Percentiles rank a stretch among this genome's conserved stretches.
Conservation (phyloP, 2,329 filamentous ascomycete genomes). For the Periglandula ipomoeae region DNA sequence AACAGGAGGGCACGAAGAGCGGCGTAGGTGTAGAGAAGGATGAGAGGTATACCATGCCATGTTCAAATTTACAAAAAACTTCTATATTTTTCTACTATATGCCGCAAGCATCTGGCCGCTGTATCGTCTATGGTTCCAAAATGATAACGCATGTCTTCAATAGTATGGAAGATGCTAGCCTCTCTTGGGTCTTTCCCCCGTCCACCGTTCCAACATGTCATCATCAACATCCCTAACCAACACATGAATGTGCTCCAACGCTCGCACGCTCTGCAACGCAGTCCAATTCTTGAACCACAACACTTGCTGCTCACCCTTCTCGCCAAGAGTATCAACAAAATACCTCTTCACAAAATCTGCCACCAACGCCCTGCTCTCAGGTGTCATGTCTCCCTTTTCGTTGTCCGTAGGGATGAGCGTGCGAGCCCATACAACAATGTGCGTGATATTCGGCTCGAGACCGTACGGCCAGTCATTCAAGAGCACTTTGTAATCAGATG, state of each 20-base stretch:
- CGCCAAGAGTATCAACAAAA: slow-evolving; percentile 53
- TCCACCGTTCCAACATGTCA: slow-evolving; percentile 45
- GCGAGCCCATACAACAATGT: slow-evolving; percentile 88
- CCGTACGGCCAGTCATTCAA: slow-evolving; percentile 95
- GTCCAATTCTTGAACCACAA: slow-evolving; percentile 96
- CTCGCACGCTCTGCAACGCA: slow-evolving; percentile 75
- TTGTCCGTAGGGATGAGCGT: slow-evolving; percentile 67
- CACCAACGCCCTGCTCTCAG: slow-evolving; percentile 54
- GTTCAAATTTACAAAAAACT: neutral
- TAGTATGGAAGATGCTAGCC: too few relatives aligned
- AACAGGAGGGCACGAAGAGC: slow-evolving; percentile 48
- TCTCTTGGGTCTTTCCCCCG: slow-evolving; percentile 33
- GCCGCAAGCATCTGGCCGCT: neutral
- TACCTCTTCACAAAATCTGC: slow-evolving; percentile 59
- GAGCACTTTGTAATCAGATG: slow-evolving; percentile 59
- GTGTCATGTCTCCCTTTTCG: slow-evolving; percentile 62
- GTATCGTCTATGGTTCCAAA: neutral
- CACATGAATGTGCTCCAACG: slow-evolving; percentile 85
- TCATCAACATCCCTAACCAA: slow-evolving; percentile 47
- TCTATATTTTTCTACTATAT: neutral
- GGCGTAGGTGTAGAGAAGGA: slow-evolving; percentile 26
- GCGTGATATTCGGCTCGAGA: slow-evolving; percentile 54
- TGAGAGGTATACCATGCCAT: neutral
- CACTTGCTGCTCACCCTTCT: slow-evolving; percentile 40
- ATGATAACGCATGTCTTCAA: too few relatives aligned